phyloP scores from a whole-genome alignment of 805 yeast genomes.

The Candida arabinofermentans region DNA sequence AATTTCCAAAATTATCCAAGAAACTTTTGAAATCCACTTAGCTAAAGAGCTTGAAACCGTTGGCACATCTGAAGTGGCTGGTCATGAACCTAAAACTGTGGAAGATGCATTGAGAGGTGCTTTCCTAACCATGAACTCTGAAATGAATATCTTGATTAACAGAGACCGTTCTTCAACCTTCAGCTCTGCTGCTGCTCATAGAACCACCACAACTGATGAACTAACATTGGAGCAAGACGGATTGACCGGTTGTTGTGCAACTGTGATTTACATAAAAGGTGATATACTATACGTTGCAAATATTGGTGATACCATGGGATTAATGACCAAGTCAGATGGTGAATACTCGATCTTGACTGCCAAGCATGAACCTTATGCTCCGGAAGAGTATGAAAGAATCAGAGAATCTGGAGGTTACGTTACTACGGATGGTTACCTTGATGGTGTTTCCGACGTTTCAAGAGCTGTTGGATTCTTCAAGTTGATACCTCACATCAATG shows the following conservation, averaged over 20 bases:
- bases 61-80: slow-evolving; percentile 33
- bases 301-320: slow-evolving; percentile 84
- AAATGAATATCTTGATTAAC: slow-evolving; percentile 61
- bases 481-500: slow-evolving; percentile 80
- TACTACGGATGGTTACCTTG: slow-evolving; percentile 76
- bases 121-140: slow-evolving; percentile 75
- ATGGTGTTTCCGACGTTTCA: slow-evolving; percentile 77
- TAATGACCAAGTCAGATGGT: slow-evolving; percentile 77
- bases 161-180: slow-evolving; percentile 40
- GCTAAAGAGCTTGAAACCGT: slow-evolving; percentile 55
- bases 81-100: slow-evolving; percentile 43
- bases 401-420: slow-evolving; percentile 91
- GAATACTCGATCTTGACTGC: slow-evolving; percentile 69
- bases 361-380: slow-evolving; percentile 79
- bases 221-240: slow-evolving; percentile 62
- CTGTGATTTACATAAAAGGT: slow-evolving; percentile 75
- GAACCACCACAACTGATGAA: slow-evolving; percentile 47
- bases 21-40: slow-evolving; percentile 61
- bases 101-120: slow-evolving; percentile 79
- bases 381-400: slow-evolving; percentile 77
- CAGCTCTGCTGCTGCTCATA: slow-evolving; percentile 46
- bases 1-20: slow-evolving; percentile 70
- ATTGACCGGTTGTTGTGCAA: slow-evolving; percentile 78
- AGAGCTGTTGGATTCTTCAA: slow-evolving; percentile 91
- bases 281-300: slow-evolving; percentile 74